phyloP scores from a whole-genome alignment of 2,329 filamentous ascomycete genomes.

The Amesomyces nigricolor region DNA sequence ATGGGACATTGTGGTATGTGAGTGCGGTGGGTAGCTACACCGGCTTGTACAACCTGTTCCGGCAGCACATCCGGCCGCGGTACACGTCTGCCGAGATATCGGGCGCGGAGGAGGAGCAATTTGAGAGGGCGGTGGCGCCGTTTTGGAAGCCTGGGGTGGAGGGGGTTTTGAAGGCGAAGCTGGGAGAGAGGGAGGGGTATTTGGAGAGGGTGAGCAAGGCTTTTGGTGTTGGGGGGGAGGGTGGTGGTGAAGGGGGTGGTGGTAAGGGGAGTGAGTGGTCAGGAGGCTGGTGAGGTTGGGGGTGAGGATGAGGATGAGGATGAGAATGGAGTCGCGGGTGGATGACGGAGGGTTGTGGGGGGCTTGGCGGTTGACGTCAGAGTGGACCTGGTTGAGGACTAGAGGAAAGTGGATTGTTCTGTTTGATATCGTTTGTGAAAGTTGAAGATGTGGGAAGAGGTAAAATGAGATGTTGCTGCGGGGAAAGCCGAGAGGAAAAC shows the following conservation, averaged over 20 bases:
- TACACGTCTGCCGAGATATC: not conserved
- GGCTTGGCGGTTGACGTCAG: slow-evolving; percentile 2
- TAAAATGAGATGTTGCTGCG: no score
- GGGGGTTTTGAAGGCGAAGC: not conserved
- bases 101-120: not conserved
- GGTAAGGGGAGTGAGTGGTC: not conserved
- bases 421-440: no score
- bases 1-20: slow-evolving; percentile 2
- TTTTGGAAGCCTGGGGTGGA: not conserved
- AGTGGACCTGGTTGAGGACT: not conserved
- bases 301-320: not conserved
- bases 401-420: not conserved
- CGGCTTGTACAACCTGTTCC: not conserved
- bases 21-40: not conserved
- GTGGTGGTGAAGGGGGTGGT: not conserved
- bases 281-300: not conserved
- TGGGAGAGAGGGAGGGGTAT: not conserved
- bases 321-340: not conserved
- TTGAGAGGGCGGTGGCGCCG: not conserved
- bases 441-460: no score
- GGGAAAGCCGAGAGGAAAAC: no score
- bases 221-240: not conserved
- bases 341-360: not conserved
- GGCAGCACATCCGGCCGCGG: slow-evolving; percentile 2
- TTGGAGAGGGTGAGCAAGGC: not conserved